phyloP scores from a whole-genome alignment of 352 stramenopile species.

The Pythium oligandrum region DNA sequence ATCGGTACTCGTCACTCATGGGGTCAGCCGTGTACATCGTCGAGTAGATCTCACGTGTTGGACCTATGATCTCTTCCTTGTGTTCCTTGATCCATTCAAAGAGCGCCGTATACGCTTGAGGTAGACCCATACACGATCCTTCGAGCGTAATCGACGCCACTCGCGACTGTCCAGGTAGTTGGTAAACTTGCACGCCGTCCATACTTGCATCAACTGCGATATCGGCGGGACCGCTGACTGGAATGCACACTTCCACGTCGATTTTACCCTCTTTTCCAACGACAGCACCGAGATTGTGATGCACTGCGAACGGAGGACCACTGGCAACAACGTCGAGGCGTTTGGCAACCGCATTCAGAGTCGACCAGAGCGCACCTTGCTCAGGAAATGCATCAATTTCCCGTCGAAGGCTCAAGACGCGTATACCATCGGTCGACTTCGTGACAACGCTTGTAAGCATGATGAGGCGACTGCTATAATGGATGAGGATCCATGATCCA shows the following conservation, averaged over 20 bases:
- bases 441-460: too few species aligned
- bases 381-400: too few species aligned
- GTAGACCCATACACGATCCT: conserved; percentile 23
- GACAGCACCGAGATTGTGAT: conserved; percentile 4
- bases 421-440: too few species aligned
- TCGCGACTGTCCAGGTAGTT: conserved; percentile 13
- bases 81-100: conserved; percentile 8
- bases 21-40: neutral
- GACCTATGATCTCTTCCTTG: conserved; percentile 3
- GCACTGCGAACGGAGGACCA: conserved; percentile 2
- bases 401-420: too few species aligned
- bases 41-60: conserved; percentile 15
- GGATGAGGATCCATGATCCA: too few species aligned
- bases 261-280: conserved; percentile 2
- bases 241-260: conserved; percentile 7
- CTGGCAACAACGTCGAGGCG: too few species aligned
- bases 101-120: conserved; percentile 17
- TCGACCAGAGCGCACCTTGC: too few species aligned
- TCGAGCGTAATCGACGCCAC: conserved; percentile 32
- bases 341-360: too few species aligned
- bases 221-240: neutral
- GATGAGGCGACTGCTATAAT: too few species aligned
- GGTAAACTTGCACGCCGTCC: too few species aligned
- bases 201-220: too few species aligned
- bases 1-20: conserved; percentile 1